Percentiles rank a stretch among this genome's conserved stretches.
Evolutionary conservation across 164 flowering plant genomes (phyloP).

Genomic region (Tetrastigma voinierianum): DNA sequence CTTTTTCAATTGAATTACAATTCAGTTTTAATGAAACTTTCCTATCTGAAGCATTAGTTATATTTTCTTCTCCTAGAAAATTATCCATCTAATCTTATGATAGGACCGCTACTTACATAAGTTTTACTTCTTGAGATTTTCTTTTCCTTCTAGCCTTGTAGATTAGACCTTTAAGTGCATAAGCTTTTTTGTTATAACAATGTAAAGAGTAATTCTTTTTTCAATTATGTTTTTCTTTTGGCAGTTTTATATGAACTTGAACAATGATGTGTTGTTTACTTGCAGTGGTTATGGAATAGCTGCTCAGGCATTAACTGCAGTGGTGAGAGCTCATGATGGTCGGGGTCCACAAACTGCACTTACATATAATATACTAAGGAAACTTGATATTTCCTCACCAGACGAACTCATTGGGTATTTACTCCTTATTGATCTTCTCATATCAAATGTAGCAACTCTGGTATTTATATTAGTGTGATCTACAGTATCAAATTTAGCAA

Average conservation of each 20-base stretch:
- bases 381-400: slow-evolving; percentile 76
- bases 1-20: too few species aligned
- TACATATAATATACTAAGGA: slow-evolving; percentile 45
- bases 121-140: too few species aligned
- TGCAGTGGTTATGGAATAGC: slow-evolving; percentile 97
- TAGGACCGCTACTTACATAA: too few species aligned
- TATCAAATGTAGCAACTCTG: not conserved
- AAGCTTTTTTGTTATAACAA: not conserved
- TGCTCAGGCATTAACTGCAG: slow-evolving; percentile 87
- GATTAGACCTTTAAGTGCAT: too few species aligned
- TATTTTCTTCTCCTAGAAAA: too few species aligned
- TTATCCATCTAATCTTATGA: too few species aligned
- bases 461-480: too few species aligned
- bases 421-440: not conserved
- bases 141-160: too few species aligned
- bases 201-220: not conserved
- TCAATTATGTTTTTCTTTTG: not conserved
- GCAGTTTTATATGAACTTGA: not conserved
- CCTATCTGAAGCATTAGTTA: too few species aligned
- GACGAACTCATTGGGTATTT: slow-evolving; percentile 92
- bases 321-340: slow-evolving; percentile 88
- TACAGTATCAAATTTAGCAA: too few species aligned
- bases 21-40: too few species aligned
- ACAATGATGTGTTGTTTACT: slow-evolving; percentile 7
- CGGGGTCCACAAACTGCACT: slow-evolving; percentile 86